Conservation (phyloP, 176 grass and related monocot species). For the Phoenix dactylifera region DNA sequence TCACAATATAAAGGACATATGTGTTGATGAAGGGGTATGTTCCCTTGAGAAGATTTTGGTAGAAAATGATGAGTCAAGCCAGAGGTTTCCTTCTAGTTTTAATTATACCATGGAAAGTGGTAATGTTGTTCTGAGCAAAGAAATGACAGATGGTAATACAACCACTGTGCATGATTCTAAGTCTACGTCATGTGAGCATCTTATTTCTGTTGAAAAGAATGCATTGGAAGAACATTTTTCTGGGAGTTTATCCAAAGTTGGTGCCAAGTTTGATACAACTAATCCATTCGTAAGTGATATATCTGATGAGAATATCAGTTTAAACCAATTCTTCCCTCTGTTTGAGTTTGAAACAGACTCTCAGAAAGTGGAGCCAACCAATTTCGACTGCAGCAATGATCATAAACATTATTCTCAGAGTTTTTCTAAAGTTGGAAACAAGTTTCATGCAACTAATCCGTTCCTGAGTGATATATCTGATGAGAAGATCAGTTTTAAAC, state of each 20-base stretch:
- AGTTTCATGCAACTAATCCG: not conserved
- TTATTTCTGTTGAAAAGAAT: conserved; percentile 3
- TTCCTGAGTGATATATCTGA: conserved; percentile 1
- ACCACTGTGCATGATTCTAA: conserved; percentile 21
- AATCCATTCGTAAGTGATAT: not conserved
- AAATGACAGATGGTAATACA: conserved; percentile 7
- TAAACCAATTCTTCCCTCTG: conserved; percentile 2
- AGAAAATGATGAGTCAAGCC: conserved; percentile 19
- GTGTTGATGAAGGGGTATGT: conserved; percentile 55
- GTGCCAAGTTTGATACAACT: conserved; percentile 11
- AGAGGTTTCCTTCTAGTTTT: conserved; percentile 20
- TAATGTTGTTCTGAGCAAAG: conserved; percentile 17
- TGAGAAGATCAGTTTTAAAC: conserved; percentile 12
- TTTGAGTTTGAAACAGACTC: conserved; percentile 18
- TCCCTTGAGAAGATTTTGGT: conserved; percentile 24
- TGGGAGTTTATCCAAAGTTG: conserved; percentile 14
- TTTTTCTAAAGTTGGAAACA: conserved; percentile 18
- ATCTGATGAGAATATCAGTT: conserved; percentile 18
- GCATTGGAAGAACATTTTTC: not conserved
- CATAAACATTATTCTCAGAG: conserved; percentile 17
- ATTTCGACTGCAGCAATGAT: conserved; percentile 5
- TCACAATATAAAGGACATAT: conserved; percentile 75
- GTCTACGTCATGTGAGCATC: conserved; percentile 19
- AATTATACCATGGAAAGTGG: conserved; percentile 21
- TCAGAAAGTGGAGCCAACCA: not conserved